Evolutionary conservation across 2,329 filamentous ascomycete genomes (phyloP), one percentile per base, ranked within the genome.

Genomic region (Pezicula radicicola): DNA sequence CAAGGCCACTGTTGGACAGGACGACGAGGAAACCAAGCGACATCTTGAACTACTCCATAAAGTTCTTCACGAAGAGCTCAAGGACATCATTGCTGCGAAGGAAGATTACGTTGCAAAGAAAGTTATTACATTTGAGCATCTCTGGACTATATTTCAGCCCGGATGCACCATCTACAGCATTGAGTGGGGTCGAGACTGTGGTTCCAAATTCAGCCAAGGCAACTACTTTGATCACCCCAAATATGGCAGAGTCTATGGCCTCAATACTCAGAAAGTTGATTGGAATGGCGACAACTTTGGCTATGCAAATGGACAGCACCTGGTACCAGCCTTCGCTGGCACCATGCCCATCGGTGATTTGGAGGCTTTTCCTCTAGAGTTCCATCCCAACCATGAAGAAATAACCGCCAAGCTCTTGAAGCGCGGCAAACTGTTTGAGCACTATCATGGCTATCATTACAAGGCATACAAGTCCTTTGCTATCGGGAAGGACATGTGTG

Each of bases 141-240:
- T 75, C 9, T 80, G 77, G 78, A 75, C 75, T n/a, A 71, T 81
- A 27, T 79, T 80, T 60, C 70, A 72, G 47, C 78, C 78, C 0
- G 75, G 74, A 0, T 68, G 65, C 42, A 66, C 68, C 5, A 60
- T 79, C 2, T 70, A 72, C 47, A 68, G 71, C 1, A 61, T 65
- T 6, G 65, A 70, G 54, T 68, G 71, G 49, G 74, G 70, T 8
- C 70, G 69, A 12, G 64, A 70, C 4, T 69, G 68, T 3, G 71
- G 71, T 12, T 71, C 70, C 41, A 66, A 70, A 55, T 72, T 76
- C 16, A 57, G 65, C 6, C 61, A 67, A 2, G 48, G 50, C 1
- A 52, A 64, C 4, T 71, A 69, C 66, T 66, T 63, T 10, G 48
- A 55, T 6, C 41, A 56, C 30, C 61, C 68, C 0, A 59, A 63